A percentile compares a stretch with the other conserved stretches of the same genome.
Conservation (phyloP, 768 basidiomycete genomes). For the Leccinum arenicola region DNA sequence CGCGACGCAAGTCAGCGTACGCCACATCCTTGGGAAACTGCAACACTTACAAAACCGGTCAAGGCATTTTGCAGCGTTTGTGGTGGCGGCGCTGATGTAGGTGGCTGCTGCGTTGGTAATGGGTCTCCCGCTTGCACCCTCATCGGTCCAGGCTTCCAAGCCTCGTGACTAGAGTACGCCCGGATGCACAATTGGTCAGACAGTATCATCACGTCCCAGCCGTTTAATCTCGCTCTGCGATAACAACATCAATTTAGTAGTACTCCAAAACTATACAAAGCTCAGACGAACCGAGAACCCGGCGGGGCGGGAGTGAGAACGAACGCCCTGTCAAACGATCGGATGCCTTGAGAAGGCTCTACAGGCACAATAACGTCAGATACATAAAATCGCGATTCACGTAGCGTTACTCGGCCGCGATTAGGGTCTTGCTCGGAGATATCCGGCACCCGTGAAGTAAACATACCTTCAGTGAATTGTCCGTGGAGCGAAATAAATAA, state of each 20-base stretch:
- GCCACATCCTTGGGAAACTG: conserved; percentile 7
- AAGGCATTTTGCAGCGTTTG: conserved; percentile 49
- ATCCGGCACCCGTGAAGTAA: conserved; percentile 4
- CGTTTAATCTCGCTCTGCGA: conserved; percentile 67
- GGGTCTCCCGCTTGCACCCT: conserved; percentile 56
- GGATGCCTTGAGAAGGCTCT: conserved; percentile 74
- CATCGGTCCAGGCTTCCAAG: conserved; percentile 76
- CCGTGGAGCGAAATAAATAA: conserved; percentile 80
- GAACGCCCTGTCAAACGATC: conserved; percentile 94
- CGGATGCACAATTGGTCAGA: conserved; percentile 87
- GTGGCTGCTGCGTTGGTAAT: conserved; percentile 25
- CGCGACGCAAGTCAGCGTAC: conserved; percentile 6
- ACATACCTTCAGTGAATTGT: conserved; percentile 86
- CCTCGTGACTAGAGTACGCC: conserved; percentile 76
- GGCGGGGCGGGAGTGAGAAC: conserved; percentile 78
- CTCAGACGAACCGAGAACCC: conserved; percentile 71
- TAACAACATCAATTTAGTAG: conserved; percentile 8
- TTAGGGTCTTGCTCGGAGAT: conserved; percentile 8
- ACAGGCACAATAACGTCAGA: conserved; percentile 19
- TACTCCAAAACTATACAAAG: not conserved
- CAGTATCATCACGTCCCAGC: conserved; percentile 89
- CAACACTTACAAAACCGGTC: conserved; percentile 51
- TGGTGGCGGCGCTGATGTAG: conserved; percentile 32
- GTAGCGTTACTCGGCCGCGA: conserved; percentile 2
- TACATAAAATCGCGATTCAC: conserved; percentile 15